Base-by-base conservation (phyloP, 345 rosid species). In the Citrus medica region DNA sequence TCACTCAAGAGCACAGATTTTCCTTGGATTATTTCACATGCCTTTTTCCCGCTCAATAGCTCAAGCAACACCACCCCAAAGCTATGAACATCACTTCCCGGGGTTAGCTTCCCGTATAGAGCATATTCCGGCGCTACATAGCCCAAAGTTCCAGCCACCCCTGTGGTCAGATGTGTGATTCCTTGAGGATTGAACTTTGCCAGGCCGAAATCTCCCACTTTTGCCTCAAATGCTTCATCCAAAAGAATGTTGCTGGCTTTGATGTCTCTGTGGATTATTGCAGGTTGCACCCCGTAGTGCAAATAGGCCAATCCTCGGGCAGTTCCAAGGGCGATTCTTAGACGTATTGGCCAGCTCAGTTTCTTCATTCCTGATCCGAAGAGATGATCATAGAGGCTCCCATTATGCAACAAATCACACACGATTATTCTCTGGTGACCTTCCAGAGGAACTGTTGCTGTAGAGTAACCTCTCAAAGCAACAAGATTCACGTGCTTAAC, bases 91-190 rank as follows among this genome's bases (percentile, higher is more conserved):
- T 88, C 90, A 12, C 79, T 85, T 71, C 76, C 77, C 42, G 82
- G 82, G 0, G 84, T 84, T 81, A 88, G 71, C 59, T 84, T 79
- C n/a, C 88, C 88, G 17, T 81, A 85, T 64, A 84, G 38, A 5
- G 88, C 90, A 38, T 87, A 84, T 33, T 87, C 90, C 1, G 87
- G 90, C n/a, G 88, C 84, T 21, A 88, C 86, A 42, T 85, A 85
- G 2, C 88, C 88, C 0, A 84, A 80, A 10, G 88, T 85, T 37
- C 88, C 90, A 0, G 90, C 90, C 24, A 73, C 85, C 53, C 79
- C 55, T 1, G 88, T 88, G 71, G 83, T 85, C 48, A 85, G 67
- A 75, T 88, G 90, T 19, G 90, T 78, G 80, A 16, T 75, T 72
- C 82, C 87, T 3, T 71, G 81, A 12, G 81, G 72, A 53, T 84